Percentiles rank a stretch among this genome's conserved stretches.
phyloP scores from a whole-genome alignment of 805 yeast genomes.

The Barnettozyma botsteinii region DNA sequence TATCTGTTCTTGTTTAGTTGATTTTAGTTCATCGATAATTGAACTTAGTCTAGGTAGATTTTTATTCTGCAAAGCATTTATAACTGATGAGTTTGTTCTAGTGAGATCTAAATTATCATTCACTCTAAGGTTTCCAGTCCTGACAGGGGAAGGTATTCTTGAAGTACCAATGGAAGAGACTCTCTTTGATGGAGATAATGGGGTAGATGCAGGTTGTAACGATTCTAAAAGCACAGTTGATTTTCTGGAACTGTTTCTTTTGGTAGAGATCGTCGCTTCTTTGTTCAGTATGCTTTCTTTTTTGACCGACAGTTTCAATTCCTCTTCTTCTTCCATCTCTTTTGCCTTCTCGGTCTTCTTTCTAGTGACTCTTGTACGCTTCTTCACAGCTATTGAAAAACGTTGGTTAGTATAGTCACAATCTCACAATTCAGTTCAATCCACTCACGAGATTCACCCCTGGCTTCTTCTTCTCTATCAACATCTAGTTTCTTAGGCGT shows the following conservation, averaged over 20 bases:
- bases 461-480: not conserved
- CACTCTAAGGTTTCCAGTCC: conserved; percentile 2
- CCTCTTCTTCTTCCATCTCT: conserved; percentile 3
- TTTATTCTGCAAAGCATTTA: conserved; percentile 17
- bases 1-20: conserved; percentile 17
- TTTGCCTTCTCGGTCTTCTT: not conserved
- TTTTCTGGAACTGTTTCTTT: conserved; percentile 1
- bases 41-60: conserved; percentile 18
- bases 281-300: not conserved
- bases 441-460: conserved; percentile 7
- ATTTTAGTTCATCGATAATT: conserved; percentile 24
- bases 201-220: conserved; percentile 3
- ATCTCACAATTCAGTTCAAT: not conserved
- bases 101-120: conserved; percentile 9
- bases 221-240: conserved; percentile 4
- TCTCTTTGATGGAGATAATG: conserved; percentile 6
- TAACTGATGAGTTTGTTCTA: conserved; percentile 10
- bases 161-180: conserved; percentile 7
- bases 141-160: conserved; percentile 21
- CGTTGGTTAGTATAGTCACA: not conserved
- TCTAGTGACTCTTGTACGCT: conserved; percentile 3
- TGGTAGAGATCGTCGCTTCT: not conserved
- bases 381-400: not conserved
- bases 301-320: not conserved
- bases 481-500: not conserved